A percentile compares a stretch with the other conserved stretches of the same genome.
phyloP scores from a whole-genome alignment of 2,329 filamentous ascomycete genomes.

The Metarhizium robertsii region DNA sequence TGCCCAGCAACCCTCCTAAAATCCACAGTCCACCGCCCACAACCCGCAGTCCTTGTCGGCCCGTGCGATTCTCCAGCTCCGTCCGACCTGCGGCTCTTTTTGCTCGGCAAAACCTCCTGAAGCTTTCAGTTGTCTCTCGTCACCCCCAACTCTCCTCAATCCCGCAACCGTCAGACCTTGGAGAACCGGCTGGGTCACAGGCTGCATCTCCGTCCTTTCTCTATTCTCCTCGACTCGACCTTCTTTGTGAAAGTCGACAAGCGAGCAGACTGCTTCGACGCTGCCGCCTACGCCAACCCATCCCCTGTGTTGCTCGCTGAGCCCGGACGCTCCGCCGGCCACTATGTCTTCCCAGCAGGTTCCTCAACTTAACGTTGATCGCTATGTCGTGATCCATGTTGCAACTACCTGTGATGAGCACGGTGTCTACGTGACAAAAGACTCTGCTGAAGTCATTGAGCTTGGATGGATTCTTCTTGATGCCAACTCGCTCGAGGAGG shows the following conservation, averaged over 20 bases:
- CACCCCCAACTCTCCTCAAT: constrained; percentile 14
- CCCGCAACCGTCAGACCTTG: constrained; percentile 12
- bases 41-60: constrained; percentile 4
- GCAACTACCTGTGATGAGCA: constrained; percentile 99
- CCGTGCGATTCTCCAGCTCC: constrained; percentile 12
- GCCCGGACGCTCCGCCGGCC: constrained; percentile 10
- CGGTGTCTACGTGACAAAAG: constrained; percentile 97
- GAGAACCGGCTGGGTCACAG: constrained; percentile 28
- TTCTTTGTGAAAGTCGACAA: constrained; percentile 11
- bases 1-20: neutral
- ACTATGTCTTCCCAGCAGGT: constrained; percentile 31
- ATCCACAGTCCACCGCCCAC: neutral
- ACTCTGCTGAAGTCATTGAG: constrained; percentile 98
- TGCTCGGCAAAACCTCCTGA: constrained; percentile 19
- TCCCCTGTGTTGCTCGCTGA: constrained; percentile 11
- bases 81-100: constrained; percentile 14
- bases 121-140: constrained; percentile 10
- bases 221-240: constrained; percentile 10
- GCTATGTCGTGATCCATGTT: constrained; percentile 96
- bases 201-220: constrained; percentile 21
- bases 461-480: constrained; percentile 96
- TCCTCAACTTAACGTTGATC: constrained; percentile 69
- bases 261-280: constrained; percentile 8
- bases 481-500: constrained; percentile 86
- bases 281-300: constrained; percentile 6